phyloP scores from a whole-genome alignment of 805 yeast genomes.

The Metschnikowia aberdeeniae region DNA sequence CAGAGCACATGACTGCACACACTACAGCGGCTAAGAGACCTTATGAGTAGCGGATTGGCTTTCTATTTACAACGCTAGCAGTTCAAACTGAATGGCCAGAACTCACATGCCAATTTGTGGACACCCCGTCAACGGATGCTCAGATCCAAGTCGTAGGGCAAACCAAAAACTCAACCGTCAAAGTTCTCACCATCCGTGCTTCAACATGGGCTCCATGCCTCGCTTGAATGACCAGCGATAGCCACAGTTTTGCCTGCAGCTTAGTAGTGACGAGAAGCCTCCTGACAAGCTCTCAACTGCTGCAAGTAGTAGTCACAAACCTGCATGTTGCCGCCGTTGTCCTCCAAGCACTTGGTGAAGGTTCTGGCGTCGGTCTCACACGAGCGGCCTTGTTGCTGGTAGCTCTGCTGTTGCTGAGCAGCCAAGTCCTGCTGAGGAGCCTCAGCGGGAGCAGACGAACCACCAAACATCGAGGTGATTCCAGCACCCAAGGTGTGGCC shows the following conservation, averaged over 20 bases:
- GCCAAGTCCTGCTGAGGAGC: conserved; percentile 44
- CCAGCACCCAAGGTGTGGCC: conserved; percentile 98
- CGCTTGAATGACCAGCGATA: not conserved
- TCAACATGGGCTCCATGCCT: too few relatives aligned
- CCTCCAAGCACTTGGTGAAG: conserved; percentile 93
- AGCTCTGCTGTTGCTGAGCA: conserved; percentile 33
- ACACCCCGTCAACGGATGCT: too few relatives aligned
- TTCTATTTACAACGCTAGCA: too few relatives aligned
- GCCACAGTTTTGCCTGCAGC: not conserved
- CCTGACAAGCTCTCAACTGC: conserved; percentile 96
- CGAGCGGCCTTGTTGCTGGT: conserved; percentile 44
- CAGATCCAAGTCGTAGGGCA: too few relatives aligned
- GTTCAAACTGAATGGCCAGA: too few relatives aligned
- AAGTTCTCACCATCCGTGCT: too few relatives aligned
- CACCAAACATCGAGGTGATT: conserved; percentile 82
- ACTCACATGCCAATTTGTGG: too few relatives aligned
- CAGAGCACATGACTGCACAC: too few relatives aligned
- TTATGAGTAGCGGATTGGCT: too few relatives aligned
- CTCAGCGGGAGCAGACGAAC: conserved; percentile 50
- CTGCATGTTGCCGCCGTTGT: conserved; percentile 93
- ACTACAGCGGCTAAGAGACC: too few relatives aligned
- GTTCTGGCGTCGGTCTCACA: conserved; percentile 94
- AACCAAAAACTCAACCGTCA: not conserved
- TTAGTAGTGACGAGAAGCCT: conserved; percentile 80
- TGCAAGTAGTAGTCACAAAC: conserved; percentile 95